Evolutionary conservation across 1,284 basidiomycete species (phyloP).

Genomic region (Microbotryum scabiosae): DNA sequence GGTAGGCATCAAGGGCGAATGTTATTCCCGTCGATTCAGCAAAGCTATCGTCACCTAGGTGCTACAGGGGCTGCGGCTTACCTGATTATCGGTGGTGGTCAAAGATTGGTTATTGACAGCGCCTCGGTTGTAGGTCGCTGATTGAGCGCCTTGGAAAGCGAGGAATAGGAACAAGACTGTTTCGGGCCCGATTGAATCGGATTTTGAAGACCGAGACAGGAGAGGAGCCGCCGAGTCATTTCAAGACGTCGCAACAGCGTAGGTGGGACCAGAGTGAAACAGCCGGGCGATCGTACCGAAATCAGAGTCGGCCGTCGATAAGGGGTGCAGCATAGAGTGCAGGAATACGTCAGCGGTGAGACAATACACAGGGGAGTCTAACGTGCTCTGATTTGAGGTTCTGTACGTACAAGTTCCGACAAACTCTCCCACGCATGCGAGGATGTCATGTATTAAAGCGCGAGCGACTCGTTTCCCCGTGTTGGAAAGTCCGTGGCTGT

Average conservation of each 20-base stretch:
- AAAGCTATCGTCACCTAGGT: constrained; percentile 13
- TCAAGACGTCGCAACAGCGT: too few relatives aligned
- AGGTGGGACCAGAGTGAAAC: too few relatives aligned
- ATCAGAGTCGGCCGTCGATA: too few relatives aligned
- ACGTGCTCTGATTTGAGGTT: too few relatives aligned
- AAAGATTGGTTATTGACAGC: constrained; percentile 33
- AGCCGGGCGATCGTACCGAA: too few relatives aligned
- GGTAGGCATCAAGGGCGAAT: constrained; percentile 27
- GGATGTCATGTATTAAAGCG: constrained; percentile 31
- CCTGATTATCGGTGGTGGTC: constrained; percentile 35
- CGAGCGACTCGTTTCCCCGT: too few relatives aligned
- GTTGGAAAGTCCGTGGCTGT: too few relatives aligned
- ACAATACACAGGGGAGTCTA: too few relatives aligned
- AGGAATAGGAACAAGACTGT: constrained; percentile 41
- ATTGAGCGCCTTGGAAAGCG: constrained; percentile 41
- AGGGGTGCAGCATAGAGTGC: too few relatives aligned
- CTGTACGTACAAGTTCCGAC: constrained; percentile 39
- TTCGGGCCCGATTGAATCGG: too few relatives aligned
- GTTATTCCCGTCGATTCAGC: constrained; percentile 6
- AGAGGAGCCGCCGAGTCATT: constrained; percentile 3
- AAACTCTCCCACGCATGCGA: constrained; percentile 45
- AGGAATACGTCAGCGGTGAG: too few relatives aligned
- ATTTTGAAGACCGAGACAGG: neutral
- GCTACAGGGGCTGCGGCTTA: constrained; percentile 10
- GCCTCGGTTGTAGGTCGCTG: constrained; percentile 23